Conservation (phyloP, 306 rosid genomes). For the Inga laurina region DNA sequence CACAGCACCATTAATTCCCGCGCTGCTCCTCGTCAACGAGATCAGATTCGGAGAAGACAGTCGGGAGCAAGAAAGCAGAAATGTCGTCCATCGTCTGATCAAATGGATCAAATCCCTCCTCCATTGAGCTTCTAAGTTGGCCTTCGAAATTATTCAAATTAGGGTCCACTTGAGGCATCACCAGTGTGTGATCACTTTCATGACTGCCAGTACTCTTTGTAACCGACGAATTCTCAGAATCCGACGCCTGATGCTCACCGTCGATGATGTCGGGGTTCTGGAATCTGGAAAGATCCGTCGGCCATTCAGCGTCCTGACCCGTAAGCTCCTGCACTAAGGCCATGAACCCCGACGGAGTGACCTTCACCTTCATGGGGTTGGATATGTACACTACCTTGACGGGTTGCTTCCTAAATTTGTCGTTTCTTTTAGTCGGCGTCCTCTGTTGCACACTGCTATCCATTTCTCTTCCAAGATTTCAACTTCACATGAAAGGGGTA, state of each 20-base stretch:
- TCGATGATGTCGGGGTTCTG: background rate
- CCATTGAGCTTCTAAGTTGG: slow-evolving; percentile 28
- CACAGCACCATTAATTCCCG: slow-evolving; percentile 27
- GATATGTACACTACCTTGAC: slow-evolving; percentile 77
- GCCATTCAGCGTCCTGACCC: slow-evolving; percentile 68
- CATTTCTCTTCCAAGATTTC: slow-evolving; percentile 25
- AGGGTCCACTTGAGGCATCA: slow-evolving; percentile 35
- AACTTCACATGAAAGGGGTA: slow-evolving; percentile 8
- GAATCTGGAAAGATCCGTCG: slow-evolving; percentile 56
- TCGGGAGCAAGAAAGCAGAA: slow-evolving; percentile 38
- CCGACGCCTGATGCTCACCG: background rate
- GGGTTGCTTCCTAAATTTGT: slow-evolving; percentile 40
- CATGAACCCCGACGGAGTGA: slow-evolving; percentile 59
- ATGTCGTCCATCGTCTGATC: slow-evolving; percentile 62
- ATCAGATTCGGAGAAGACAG: slow-evolving; percentile 43
- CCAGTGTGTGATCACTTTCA: background rate
- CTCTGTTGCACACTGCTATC: slow-evolving; percentile 39
- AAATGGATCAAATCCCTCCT: slow-evolving; percentile 32
- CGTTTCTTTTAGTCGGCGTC: slow-evolving; percentile 33
- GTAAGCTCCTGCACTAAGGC: slow-evolving; percentile 80
- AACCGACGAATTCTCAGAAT: slow-evolving; percentile 6
- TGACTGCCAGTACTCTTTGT: background rate
- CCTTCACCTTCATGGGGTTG: slow-evolving; percentile 69
- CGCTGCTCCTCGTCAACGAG: slow-evolving; percentile 34
- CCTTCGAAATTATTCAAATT: background rate